phyloP scores from a whole-genome alignment of 176 grass and related monocot genomes.

The Aegilops umbellulata region DNA sequence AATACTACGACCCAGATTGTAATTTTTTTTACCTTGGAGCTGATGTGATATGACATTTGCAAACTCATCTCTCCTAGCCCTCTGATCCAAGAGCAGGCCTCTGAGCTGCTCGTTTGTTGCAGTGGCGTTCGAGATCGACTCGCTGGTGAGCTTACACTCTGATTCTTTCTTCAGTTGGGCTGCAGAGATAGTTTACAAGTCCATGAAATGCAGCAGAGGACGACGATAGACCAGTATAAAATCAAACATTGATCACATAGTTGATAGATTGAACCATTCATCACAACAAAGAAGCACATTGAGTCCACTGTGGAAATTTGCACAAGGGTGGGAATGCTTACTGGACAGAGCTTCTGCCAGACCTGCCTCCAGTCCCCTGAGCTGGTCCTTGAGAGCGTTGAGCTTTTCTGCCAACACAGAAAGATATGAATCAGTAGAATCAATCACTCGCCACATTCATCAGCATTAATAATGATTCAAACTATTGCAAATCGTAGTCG shows the following conservation, averaged over 20 bases:
- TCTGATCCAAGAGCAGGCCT: slow-evolving; percentile 42
- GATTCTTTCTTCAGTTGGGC: slow-evolving; percentile 53
- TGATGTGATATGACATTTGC: slow-evolving; percentile 43
- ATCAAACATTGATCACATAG: too few species aligned
- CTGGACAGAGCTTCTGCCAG: slow-evolving; percentile 42
- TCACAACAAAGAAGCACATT: background rate
- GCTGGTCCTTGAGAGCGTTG: slow-evolving; percentile 45
- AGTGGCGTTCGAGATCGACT: slow-evolving; percentile 45
- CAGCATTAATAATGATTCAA: fast-evolving
- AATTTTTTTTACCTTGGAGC: slow-evolving; percentile 31
- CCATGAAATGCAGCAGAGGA: background rate
- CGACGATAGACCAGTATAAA: background rate
- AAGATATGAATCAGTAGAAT: background rate
- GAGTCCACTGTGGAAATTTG: too few species aligned
- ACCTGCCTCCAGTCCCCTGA: slow-evolving; percentile 46
- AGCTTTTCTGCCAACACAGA: slow-evolving; percentile 44
- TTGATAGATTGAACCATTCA: too few species aligned
- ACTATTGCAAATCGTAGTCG: background rate
- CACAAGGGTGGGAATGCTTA: background rate
- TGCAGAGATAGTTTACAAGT: slow-evolving; percentile 10
- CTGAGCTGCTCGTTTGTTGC: slow-evolving; percentile 63
- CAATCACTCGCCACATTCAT: background rate
- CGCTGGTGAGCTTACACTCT: slow-evolving; percentile 24
- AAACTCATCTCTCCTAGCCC: slow-evolving; percentile 53
- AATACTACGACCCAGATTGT: background rate